phyloP scores from a whole-genome alignment of 2,329 filamentous ascomycete genomes.

The Nothophoma quercina region DNA sequence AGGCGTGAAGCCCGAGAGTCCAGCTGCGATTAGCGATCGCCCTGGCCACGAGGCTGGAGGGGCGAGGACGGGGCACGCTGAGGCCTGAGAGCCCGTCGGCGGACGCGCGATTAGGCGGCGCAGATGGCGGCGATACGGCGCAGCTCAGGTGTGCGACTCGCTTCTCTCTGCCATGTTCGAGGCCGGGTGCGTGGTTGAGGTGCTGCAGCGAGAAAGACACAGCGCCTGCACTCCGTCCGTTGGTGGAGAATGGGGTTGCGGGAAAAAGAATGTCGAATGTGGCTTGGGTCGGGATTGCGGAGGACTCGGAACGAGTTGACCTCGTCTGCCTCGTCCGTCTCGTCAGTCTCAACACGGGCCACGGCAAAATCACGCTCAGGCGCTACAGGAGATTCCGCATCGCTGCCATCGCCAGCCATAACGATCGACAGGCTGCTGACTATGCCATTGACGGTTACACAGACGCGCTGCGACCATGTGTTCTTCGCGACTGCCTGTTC shows the following conservation, averaged over 20 bases:
- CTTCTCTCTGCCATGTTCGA: slow-evolving; percentile 12
- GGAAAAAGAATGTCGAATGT: slow-evolving; percentile 14
- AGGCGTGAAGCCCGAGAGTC: slow-evolving; percentile 28
- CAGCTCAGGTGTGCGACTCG: slow-evolving; percentile 13
- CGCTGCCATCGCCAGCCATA: slow-evolving; percentile 1
- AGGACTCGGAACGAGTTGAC: slow-evolving; percentile 2
- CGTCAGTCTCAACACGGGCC: slow-evolving; percentile 1
- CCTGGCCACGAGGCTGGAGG: slow-evolving; percentile 8
- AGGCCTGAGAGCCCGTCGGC: slow-evolving; percentile 1
- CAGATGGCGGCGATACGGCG: slow-evolving; percentile 11
- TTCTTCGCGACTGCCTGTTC: slow-evolving; percentile 8
- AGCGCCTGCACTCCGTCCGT: slow-evolving; percentile 10
- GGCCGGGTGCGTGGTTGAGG: slow-evolving; percentile 4
- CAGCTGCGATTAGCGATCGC: slow-evolving; percentile 20
- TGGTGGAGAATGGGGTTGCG: slow-evolving; percentile 7
- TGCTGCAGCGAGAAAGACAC: slow-evolving; percentile 6
- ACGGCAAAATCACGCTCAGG: background rate
- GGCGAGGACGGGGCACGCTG: slow-evolving; percentile 9
- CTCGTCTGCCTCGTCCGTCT: background rate
- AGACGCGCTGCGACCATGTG: slow-evolving; percentile 7
- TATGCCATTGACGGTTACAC: slow-evolving; percentile 1
- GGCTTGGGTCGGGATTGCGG: slow-evolving; percentile 9
- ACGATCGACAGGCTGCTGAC: background rate
- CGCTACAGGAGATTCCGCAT: background rate
- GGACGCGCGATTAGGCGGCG: background rate